Evolutionary conservation across 2,329 filamentous ascomycete species (phyloP).

Genomic region (Hymenoscyphus linearis): DNA sequence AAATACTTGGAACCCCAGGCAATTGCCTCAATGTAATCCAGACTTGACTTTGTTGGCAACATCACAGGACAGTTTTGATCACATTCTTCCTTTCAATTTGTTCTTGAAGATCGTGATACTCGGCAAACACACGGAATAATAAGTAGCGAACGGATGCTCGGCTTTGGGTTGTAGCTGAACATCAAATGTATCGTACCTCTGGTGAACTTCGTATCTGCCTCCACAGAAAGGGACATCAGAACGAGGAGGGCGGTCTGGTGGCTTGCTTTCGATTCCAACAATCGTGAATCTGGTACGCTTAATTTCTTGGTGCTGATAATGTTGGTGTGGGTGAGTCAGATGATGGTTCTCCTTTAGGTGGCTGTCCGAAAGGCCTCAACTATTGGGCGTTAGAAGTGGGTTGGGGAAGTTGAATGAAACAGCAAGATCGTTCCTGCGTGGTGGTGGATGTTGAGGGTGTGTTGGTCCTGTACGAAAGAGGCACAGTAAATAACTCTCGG

Average conservation of each 20-base stretch:
- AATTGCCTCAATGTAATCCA: not conserved
- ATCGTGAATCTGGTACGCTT: not conserved
- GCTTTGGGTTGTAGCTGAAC: not conserved
- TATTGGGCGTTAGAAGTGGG: not conserved
- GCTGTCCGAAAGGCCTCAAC: not conserved
- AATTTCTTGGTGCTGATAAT: constrained; percentile 2
- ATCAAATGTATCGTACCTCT: not conserved
- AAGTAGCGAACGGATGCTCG: not conserved
- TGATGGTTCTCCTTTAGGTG: constrained; percentile 2
- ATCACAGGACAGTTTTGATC: not conserved
- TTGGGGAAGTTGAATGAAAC: not conserved
- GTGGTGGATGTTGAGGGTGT: not conserved
- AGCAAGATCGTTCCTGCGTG: constrained; percentile 1
- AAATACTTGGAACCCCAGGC: not conserved
- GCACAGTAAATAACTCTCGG: not conserved
- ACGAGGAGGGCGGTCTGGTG: not conserved
- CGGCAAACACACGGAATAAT: not conserved
- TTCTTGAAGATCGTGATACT: not conserved
- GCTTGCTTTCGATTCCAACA: not conserved
- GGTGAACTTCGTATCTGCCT: not conserved
- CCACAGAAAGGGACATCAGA: not conserved
- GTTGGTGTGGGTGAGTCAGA: constrained; percentile 5
- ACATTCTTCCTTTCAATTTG: not conserved
- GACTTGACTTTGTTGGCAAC: not conserved
- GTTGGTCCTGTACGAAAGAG: not conserved